These are phyloP conservation scores for Colletotrichum coccodes DNA, from an alignment of 2,329 filamentous ascomycete species.

Conservation along the genomic window DNA sequence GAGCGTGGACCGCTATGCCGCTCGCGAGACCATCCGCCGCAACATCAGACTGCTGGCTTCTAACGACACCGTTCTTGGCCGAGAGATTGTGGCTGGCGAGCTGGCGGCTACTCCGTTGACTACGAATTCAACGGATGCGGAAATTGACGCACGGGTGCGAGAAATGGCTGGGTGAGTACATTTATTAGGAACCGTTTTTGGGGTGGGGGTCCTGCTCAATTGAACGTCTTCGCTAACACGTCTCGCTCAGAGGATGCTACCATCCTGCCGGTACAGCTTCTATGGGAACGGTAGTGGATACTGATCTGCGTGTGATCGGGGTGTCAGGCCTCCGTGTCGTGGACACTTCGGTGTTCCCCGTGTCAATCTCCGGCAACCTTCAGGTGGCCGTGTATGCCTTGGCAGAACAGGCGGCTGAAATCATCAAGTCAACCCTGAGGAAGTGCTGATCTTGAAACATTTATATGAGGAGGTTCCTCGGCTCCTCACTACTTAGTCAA, in stretches of 20 bases:
- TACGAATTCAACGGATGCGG: conserved; percentile 37
- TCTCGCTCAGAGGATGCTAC: conserved; percentile 39
- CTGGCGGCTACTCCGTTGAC: conserved; percentile 34
- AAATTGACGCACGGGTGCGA: conserved; percentile 40
- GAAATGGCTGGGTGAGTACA: conserved; percentile 29
- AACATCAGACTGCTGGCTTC: conserved; percentile 33
- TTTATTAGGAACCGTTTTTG: too few species aligned
- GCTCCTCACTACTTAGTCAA: too few species aligned
- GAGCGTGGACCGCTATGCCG: conserved; percentile 41
- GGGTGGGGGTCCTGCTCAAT: too few species aligned
- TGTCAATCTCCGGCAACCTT: conserved; percentile 56
- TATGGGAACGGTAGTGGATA: conserved; percentile 43
- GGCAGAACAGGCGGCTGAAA: conserved; percentile 68
- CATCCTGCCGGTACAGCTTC: conserved; percentile 44
- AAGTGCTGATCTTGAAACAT: conserved; percentile 27
- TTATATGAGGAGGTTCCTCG: too few species aligned
- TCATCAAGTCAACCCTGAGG: conserved; percentile 46
- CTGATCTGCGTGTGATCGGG: conserved; percentile 45
- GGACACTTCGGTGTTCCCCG: neutral
- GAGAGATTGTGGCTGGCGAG: conserved; percentile 36
- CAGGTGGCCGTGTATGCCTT: conserved; percentile 64
- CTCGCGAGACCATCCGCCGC: conserved; percentile 38
- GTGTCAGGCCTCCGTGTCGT: conserved; percentile 40
- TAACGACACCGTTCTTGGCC: conserved; percentile 24
- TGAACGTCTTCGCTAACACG: conserved; percentile 42